Evolutionary conservation across 2,329 filamentous ascomycete species (phyloP), one percentile per base, ranked within the genome.

Genomic region (Fusarium devonianum): DNA sequence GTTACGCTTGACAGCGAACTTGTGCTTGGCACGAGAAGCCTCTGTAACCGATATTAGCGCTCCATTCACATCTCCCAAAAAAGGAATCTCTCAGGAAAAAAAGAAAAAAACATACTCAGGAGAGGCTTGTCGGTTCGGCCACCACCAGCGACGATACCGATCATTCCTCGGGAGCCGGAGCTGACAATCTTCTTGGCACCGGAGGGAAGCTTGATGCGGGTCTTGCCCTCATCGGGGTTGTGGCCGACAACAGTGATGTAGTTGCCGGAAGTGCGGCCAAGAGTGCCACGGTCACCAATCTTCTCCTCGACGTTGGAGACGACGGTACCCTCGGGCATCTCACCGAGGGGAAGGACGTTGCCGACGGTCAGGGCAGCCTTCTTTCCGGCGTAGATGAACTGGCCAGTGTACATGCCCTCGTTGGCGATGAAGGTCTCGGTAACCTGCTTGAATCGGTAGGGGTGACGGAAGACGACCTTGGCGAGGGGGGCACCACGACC

Each of bases 1-100:
- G 91, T 99, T 97, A 77, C 94, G 92, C 92, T 99, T 99, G 83
- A 97, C 95, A 70, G 92, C 92, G 83, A 96, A 99, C 90, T 99
- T 99, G 78, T 97, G 93, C 91, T 97, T 99, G 74, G 94, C 94
- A 76, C 94, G 91, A 74, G 93, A 97, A 73, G 94, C 94, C 93
- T 99, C 87, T 90, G 83, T 79, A 33, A 37, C 19, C 48, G 25
- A 30, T 19, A 66, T 83, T 69, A 84, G 80, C 70, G 47, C 28
- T 49, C 41, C 40, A 25, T 48, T 42, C 22, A n/a, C 28, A 41
- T 28, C 12, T 34, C 14, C 17, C 7, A 29, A n/a, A 19, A n/a
- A n/a, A n/a, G n/a, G n/a, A n/a, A n/a, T n/a, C 12, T n/a, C 4
- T n/a, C 41, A n/a, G 23, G 8, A 23, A n/a, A n/a, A n/a, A n/a